A percentile compares a stretch with the other conserved stretches of the same genome.
Conservation (phyloP, 495 filamentous ascomycete genomes). For the Podospora tetraspora region DNA sequence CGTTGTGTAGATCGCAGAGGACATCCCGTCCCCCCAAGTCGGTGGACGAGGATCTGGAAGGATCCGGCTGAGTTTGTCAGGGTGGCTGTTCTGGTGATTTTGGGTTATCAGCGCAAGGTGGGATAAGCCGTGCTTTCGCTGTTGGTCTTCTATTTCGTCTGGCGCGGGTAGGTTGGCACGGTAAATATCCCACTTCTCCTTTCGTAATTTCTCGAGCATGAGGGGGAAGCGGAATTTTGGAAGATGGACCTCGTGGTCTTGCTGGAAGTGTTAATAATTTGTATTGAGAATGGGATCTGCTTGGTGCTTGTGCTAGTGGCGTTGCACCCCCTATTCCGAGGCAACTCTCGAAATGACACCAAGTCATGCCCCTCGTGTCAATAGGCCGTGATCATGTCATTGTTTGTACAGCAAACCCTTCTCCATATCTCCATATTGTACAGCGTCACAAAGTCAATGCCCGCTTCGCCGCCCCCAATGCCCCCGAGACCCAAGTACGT, state of each 20-base stretch:
- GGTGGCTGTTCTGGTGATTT: not conserved
- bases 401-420: not conserved
- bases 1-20: constrained; percentile 14
- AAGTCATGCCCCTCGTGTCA: not conserved
- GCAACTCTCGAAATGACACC: not conserved
- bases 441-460: not conserved
- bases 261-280: not conserved
- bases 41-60: constrained; percentile 2
- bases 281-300: not conserved
- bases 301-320: not conserved
- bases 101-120: not conserved
- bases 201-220: not conserved
- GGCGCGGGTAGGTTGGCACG: not conserved
- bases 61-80: not conserved
- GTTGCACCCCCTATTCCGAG: not conserved
- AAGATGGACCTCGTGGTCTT: not conserved
- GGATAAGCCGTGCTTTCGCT: not conserved
- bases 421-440: not conserved
- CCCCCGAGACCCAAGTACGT: not conserved
- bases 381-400: not conserved
- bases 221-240: not conserved
- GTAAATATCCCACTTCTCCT: not conserved
- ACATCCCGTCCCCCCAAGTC: constrained; percentile 3
- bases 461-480: not conserved
- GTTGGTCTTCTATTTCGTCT: not conserved